phyloP scores from a whole-genome alignment of 345 rosid species.

The Cardiospermum halicacabum region DNA sequence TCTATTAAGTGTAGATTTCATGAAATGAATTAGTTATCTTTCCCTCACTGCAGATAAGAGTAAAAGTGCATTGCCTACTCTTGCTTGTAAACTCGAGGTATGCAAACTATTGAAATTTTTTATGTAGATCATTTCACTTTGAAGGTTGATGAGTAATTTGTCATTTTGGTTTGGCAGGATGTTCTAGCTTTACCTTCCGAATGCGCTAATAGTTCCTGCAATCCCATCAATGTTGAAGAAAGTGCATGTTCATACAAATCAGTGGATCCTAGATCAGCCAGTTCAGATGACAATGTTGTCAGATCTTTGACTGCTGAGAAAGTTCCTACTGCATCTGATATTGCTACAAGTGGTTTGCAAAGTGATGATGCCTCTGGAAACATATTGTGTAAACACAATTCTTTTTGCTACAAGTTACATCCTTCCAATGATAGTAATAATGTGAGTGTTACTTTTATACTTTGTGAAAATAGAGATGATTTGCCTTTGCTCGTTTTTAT shows the following conservation, averaged over 20 bases:
- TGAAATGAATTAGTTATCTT: slow-evolving; percentile 11
- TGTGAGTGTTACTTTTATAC: slow-evolving; percentile 34
- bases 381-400: slow-evolving; percentile 23
- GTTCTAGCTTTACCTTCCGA: slow-evolving; percentile 25
- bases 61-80: slow-evolving; percentile 17
- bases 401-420: slow-evolving; percentile 38
- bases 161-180: slow-evolving; percentile 34
- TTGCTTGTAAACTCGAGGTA: slow-evolving; percentile 32
- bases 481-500: too few relatives aligned
- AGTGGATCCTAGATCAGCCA: slow-evolving; percentile 28
- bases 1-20: slow-evolving; percentile 10
- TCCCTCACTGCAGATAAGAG: slow-evolving; percentile 29
- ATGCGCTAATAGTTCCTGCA: slow-evolving; percentile 30
- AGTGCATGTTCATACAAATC: slow-evolving; percentile 57
- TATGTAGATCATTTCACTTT: slow-evolving; percentile 5
- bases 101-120: neutral
- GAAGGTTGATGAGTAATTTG: slow-evolving; percentile 13
- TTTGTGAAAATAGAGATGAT: neutral
- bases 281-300: slow-evolving; percentile 32
- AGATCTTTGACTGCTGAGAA: slow-evolving; percentile 35
- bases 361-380: slow-evolving; percentile 42
- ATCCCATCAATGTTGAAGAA: slow-evolving; percentile 57
- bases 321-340: slow-evolving; percentile 28
- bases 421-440: slow-evolving; percentile 30
- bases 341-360: slow-evolving; percentile 46